These are phyloP conservation scores for Trichoderma sp. DNA, from an alignment of 2,329 filamentous ascomycete genomes.

Conservation along the genomic window DNA sequence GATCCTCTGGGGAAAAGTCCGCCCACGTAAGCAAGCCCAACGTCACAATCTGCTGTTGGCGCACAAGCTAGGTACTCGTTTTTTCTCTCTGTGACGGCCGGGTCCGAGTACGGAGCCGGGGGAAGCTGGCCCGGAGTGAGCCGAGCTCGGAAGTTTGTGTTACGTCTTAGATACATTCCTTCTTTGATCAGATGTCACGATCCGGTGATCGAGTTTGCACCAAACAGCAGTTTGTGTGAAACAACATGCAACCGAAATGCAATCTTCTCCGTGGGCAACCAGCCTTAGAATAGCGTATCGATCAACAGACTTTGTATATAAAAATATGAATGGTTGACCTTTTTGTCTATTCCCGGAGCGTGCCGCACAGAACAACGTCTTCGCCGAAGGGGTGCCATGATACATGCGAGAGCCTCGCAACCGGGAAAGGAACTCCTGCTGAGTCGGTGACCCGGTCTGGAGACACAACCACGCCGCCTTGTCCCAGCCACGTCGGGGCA, in stretches of 20 bases:
- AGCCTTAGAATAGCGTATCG: not conserved
- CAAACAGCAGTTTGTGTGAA: not conserved
- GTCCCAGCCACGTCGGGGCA: slow-evolving; percentile 86
- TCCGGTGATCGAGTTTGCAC: not conserved
- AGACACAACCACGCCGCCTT: slow-evolving; percentile 76
- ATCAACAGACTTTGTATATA: not conserved
- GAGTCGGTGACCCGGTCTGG: slow-evolving; percentile 60
- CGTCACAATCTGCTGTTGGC: not conserved
- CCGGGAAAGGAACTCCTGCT: slow-evolving; percentile 56
- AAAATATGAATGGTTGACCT: too few species aligned
- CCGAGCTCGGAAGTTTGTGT: not conserved
- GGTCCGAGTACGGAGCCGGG: slow-evolving; percentile 7
- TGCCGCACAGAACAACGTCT: slow-evolving; percentile 80
- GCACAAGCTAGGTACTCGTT: not conserved
- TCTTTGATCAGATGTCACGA: not conserved
- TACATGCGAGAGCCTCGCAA: slow-evolving; percentile 65
- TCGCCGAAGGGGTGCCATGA: slow-evolving; percentile 78
- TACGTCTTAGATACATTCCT: not conserved
- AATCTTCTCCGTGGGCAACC: not conserved
- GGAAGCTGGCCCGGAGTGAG: not conserved
- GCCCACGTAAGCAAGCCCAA: not conserved
- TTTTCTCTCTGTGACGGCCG: not conserved
- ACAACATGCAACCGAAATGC: not conserved
- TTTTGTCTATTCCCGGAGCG: slow-evolving; percentile 39
- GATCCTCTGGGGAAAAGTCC: not conserved